Evolutionary conservation across 2,329 filamentous ascomycete species (phyloP), one percentile per base, ranked within the genome.

Genomic region (Penicillium sp.): DNA sequence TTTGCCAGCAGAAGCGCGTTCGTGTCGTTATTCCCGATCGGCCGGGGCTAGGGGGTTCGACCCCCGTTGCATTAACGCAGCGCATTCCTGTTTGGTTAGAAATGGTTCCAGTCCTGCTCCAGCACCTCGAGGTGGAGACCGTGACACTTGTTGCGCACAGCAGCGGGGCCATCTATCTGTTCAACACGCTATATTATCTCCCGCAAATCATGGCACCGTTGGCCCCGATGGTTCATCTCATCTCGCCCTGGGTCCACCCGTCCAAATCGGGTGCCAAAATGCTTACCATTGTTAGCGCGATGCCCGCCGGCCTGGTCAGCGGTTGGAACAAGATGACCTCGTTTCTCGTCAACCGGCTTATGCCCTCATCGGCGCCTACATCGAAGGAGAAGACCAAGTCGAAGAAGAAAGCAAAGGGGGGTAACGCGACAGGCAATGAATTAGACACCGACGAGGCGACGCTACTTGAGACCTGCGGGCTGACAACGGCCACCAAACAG

Each of bases 1-100:
- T 43, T 22, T 43, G 40, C 40, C 40, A 43, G 40, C 40, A 43
- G 40, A 43, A 43, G 40, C 40, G 40, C 40, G 40, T 43, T 43
- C 40, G 40, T 43, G 40, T 43, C 40, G 40, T 43, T 14, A 33
- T 43, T 22, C 2, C 13, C 26, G 14, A 16, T 28, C 80, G 80
- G 63, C 78, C 79, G 14, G 78, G 75, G n/a, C 75, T 81, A 59
- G 80, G 81, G 2, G 77, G 75, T 56, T 80, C 79, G 19, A 79
- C 77, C 0, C 64, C 69, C 1, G 78, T 81, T 0, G 56, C 70
- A 1, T 58, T 80, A 5, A 58, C 70, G 7, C 57, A 73, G 28
- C 72, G 80, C n/a, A 68, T 81, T 14, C 49, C 67, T 1, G 66
- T 73, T 26, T 82, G 76, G 73, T 67, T 81, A 22, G 79, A 81